Base-by-base conservation (phyloP, 805 yeast genomes). In the Wickerhamiella galacta region DNA sequence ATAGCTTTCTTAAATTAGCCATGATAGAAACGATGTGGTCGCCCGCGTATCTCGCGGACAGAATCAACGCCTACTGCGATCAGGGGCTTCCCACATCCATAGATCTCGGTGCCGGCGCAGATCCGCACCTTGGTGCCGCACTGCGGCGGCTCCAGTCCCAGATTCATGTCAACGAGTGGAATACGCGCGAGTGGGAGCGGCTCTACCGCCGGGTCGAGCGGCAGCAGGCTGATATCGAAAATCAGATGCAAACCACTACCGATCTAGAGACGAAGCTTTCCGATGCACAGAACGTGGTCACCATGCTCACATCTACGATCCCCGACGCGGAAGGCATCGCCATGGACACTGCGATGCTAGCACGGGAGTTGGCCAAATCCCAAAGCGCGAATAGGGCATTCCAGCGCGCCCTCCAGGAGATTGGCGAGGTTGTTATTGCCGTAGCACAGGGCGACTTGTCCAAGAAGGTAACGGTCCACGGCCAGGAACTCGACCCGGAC, bases 391-490 rank as follows among this genome's bases (percentile, higher is more conserved):
- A 78, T 52, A 64, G 69, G 36, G 85, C 83, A 4, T 56, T 56
- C 47, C 73, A 71, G 45, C 67, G 68, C 47, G 83, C 85, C 3
- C 56, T 78, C 21, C 66, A 71, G 36, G 92, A 81, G 46, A 77
- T 81, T 20, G 92, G 92, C 18, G 76, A 80, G 23, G 92, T 81
- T 15, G 85, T 81, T 15, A 75, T 78, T 25, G 79, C 87, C 11
- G 93, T 81, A 16, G 90, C 93, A 14, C 75, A 73, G 68, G 94
- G 94, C 32, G 93, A 81, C 48, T 61, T 81, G 45, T 70, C 82
- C 20, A 79, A 79, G 45, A 79, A 79, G 49, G 92, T 80, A 18
- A 72, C 68, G 37, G 68, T 78, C 36, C 81, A 75, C 49, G 64
- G 70, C 17, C 72, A 68, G 26, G 85, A 77, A 49, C 62, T 68